Percentiles rank a stretch among this genome's conserved stretches.
Conservation (phyloP, 495 filamentous ascomycete genomes). For the Daldinia vernicosa region DNA sequence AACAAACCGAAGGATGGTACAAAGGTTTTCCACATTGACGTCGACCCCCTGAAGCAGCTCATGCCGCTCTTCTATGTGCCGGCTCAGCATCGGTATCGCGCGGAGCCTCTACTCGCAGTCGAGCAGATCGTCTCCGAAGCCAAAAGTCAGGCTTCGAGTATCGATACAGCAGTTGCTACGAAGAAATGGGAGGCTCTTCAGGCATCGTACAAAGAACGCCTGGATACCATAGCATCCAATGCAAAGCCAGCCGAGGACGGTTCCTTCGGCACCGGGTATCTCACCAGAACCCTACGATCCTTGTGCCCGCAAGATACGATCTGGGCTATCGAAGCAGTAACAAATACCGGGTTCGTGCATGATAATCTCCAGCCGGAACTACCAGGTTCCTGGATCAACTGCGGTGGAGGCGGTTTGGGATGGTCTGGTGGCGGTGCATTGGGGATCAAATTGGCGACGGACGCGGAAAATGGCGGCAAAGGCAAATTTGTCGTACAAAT, state of each 20-base stretch:
- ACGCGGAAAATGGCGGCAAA: constrained; percentile 68
- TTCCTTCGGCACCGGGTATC: constrained; percentile 74
- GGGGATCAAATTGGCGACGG: constrained; percentile 87
- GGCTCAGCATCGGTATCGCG: constrained; percentile 77
- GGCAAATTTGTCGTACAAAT: constrained; percentile 91
- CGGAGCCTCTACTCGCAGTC: constrained; percentile 74
- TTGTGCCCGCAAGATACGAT: constrained; percentile 79
- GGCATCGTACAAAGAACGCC: constrained; percentile 65
- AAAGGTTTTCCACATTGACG: constrained; percentile 82
- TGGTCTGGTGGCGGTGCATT: constrained; percentile 93
- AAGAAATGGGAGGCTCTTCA: constrained; percentile 65
- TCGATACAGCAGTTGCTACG: constrained; percentile 56
- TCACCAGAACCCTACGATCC: constrained; percentile 70
- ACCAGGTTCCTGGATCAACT: constrained; percentile 90
- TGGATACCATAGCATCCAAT: constrained; percentile 65
- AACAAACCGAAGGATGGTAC: constrained; percentile 67
- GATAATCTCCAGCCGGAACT: constrained; percentile 80
- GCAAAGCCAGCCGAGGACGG: constrained; percentile 68
- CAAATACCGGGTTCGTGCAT: constrained; percentile 78
- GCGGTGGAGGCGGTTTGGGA: constrained; percentile 90
- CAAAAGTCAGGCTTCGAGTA: constrained; percentile 55
- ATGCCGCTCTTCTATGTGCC: constrained; percentile 86
- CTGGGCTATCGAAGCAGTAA: constrained; percentile 89
- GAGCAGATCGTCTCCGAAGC: constrained; percentile 71
- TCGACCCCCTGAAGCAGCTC: constrained; percentile 86